Percentiles rank a stretch among this genome's conserved stretches.
These are phyloP conservation scores for Pseudogymnoascus pannorum DNA, from an alignment of 2,329 filamentous ascomycete species.

Conservation along the genomic window DNA sequence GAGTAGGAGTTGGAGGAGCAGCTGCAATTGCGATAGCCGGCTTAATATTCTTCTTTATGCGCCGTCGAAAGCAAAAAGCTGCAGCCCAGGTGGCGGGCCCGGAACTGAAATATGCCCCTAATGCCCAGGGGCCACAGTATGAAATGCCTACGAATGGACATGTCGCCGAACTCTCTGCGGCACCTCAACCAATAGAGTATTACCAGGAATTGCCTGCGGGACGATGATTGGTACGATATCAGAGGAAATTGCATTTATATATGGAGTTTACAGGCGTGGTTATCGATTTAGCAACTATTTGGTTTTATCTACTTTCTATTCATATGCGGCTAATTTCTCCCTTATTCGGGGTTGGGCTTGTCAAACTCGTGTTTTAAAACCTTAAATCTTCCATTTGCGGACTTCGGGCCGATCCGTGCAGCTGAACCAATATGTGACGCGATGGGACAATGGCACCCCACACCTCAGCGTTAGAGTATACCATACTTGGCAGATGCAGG, in stretches of 20 bases:
- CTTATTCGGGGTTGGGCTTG: neutral
- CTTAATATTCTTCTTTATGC: neutral
- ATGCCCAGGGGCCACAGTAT: neutral
- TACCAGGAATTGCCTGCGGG: neutral
- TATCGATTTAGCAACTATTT: constrained; percentile 1
- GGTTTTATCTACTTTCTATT: neutral
- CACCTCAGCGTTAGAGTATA: neutral
- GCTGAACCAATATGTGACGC: neutral
- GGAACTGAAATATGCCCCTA: neutral
- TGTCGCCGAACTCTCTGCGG: neutral
- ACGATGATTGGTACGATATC: neutral
- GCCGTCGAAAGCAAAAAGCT: neutral
- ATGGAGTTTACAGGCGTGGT: neutral
- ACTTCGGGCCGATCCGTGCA: constrained; percentile 5
- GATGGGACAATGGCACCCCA: neutral
- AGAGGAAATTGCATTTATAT: neutral
- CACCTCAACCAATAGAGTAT: neutral
- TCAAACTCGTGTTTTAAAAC: neutral
- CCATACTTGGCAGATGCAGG: neutral
- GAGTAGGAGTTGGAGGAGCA: neutral
- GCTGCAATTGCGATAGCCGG: neutral
- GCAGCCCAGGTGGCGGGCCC: neutral
- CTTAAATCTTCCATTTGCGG: neutral
- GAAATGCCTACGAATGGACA: neutral
- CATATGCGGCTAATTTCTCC: neutral